These are phyloP conservation scores for Rhizophora apiculata DNA, from an alignment of 345 rosid species.

Conservation along the genomic window DNA sequence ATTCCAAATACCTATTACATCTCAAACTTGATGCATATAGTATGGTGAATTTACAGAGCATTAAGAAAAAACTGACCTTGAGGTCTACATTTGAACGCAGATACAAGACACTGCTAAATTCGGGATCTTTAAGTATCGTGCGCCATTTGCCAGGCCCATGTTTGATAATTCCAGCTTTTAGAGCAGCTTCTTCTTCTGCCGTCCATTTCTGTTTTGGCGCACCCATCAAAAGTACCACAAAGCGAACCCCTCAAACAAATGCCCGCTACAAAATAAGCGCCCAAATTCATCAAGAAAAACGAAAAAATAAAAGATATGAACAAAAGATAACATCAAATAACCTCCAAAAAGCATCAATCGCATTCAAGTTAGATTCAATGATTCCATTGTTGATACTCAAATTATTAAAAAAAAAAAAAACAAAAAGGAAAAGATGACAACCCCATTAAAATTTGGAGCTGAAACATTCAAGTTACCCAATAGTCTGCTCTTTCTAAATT, in stretches of 20 bases:
- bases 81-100: conserved; percentile 97
- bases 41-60: background rate
- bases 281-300: background rate
- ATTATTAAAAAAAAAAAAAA: no score
- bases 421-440: no score
- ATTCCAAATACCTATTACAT: background rate
- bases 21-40: background rate
- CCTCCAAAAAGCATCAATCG: no score
- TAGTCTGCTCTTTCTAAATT: no score
- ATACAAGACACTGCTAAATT: conserved; percentile 75
- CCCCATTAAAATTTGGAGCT: no score
- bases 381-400: no score
- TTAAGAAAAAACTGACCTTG: conserved; percentile 48
- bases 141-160: conserved; percentile 99
- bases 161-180: conserved; percentile 86
- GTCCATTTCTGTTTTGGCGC: conserved; percentile 99
- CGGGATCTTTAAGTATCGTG: conserved; percentile 93
- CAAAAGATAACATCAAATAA: no score
- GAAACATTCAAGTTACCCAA: no score
- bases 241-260: conserved; percentile 8
- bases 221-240: conserved; percentile 54
- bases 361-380: no score
- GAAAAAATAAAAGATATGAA: background rate
- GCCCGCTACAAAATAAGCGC: background rate
- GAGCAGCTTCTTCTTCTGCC: conserved; percentile 87